Conservation (phyloP, 257 asterid genomes). For the Capsicum baccatum region DNA sequence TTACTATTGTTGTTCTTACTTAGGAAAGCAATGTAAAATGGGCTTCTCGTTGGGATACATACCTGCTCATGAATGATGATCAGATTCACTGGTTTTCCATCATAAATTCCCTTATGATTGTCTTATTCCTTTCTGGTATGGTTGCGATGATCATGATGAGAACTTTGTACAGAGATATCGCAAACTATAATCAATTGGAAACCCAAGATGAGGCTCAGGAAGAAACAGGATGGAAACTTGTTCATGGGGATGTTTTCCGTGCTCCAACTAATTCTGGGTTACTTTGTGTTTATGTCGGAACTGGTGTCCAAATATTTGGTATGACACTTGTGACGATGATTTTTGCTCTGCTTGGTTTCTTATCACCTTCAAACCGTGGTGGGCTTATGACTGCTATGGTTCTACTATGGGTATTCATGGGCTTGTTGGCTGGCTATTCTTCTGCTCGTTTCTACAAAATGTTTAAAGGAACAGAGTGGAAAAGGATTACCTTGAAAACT, state of each 20-base stretch:
- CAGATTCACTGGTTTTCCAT: conserved; percentile 96
- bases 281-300: conserved; percentile 82
- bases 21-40: conserved; percentile 83
- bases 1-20: conserved; percentile 29
- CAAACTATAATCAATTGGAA: conserved; percentile 87
- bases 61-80: conserved; percentile 92
- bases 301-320: conserved; percentile 77
- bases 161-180: conserved; percentile 83
- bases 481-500: conserved; percentile 76
- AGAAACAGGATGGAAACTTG: conserved; percentile 94
- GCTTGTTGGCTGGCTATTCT: conserved; percentile 80
- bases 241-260: conserved; percentile 85
- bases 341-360: conserved; percentile 79
- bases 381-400: conserved; percentile 97
- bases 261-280: conserved; percentile 71
- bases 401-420: conserved; percentile 92
- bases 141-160: conserved; percentile 98
- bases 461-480: conserved; percentile 88
- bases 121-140: conserved; percentile 94
- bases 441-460: conserved; percentile 81
- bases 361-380: conserved; percentile 89
- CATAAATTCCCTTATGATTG: conserved; percentile 90
- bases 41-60: conserved; percentile 97
- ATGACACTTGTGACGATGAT: conserved; percentile 93
- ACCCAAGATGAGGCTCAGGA: conserved; percentile 94